These are phyloP conservation scores for Saccharomyces kudriavzevii DNA, from an alignment of 805 yeast species.

Conservation along the genomic window DNA sequence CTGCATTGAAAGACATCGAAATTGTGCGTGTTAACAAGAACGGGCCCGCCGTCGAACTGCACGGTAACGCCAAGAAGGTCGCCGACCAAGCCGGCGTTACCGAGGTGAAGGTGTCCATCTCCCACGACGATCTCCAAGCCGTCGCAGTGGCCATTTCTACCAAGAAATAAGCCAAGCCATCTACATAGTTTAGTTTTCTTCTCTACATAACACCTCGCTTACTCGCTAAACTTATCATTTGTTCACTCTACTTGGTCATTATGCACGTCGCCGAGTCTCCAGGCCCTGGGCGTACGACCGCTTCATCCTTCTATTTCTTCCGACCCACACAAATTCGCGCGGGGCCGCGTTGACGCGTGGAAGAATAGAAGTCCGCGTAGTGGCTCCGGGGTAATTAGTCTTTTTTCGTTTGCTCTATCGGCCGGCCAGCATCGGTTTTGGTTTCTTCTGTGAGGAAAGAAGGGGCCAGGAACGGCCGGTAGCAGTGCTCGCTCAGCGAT, in stretches of 20 bases:
- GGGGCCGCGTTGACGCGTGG: background rate
- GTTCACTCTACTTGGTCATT: background rate
- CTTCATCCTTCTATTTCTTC: background rate
- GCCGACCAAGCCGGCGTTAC: constrained; percentile 65
- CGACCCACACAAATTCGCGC: background rate
- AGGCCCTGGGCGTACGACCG: background rate
- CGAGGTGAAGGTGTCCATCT: constrained; percentile 76
- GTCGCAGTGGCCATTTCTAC: constrained; percentile 83
- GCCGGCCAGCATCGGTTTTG: background rate
- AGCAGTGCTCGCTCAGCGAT: background rate
- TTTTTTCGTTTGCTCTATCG: background rate
- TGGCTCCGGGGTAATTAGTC: background rate
- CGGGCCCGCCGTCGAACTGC: constrained; percentile 72
- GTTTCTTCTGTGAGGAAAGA: background rate
- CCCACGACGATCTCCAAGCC: constrained; percentile 95
- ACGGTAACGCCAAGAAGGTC: constrained; percentile 68
- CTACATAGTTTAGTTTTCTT: background rate
- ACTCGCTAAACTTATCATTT: background rate
- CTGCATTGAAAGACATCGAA: constrained; percentile 85
- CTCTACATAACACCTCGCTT: background rate
- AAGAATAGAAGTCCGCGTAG: background rate
- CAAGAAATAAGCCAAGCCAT: constrained; percentile 10
- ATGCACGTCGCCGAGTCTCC: background rate
- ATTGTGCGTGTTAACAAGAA: constrained; percentile 64
- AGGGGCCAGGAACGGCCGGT: background rate